Evolutionary conservation across 495 filamentous ascomycete species (phyloP), one percentile per base, ranked within the genome.

Genomic region (Lasiosphaeris hirsuta): DNA sequence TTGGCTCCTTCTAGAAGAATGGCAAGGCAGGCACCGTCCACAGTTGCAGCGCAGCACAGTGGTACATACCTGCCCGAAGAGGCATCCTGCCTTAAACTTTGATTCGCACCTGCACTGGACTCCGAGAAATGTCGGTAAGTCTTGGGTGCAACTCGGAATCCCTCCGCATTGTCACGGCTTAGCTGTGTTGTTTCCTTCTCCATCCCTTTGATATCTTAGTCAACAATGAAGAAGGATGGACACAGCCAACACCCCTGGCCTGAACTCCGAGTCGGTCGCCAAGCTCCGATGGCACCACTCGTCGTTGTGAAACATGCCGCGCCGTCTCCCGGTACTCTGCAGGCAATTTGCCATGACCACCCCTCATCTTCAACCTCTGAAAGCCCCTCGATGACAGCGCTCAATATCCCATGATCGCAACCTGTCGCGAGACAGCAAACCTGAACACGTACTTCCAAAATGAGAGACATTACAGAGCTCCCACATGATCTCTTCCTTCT

Each of bases 401-500:
- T 14, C 11, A 48, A 40, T 13, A 14, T 19, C 46, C 38, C 51
- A 3, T 15, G 11, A 33, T 47, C 14, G 33, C 23, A 19, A 9
- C 23, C 15, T 45, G 34, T 5, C 15, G 18, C 30, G 15, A 37
- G n/a, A 34, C 11, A 19, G 8, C 13, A 17, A 30, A 30, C 2
- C 23, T 30, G 5, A 30, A 30, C 23, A 30, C 23, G 5, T 30
- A 46, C 42, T 30, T 13, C 30, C 47, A 69, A 39, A 15, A 71
- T 70, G 69, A 68, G 61, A 52, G 75, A 77, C 56, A 72, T 87
- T 37, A 75, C 80, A 10, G 65, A 74, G 6, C 69, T 81, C n/a
- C 78, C 77, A 39, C 73, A 75, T 54, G 84, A 85, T 23, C 66
- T 82, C 3, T 78, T 81, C 41, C 67, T 84, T 13, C 42, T 83